These are phyloP conservation scores for Ormosia emarginata DNA, from an alignment of 306 rosid genomes.

Conservation along the genomic window DNA sequence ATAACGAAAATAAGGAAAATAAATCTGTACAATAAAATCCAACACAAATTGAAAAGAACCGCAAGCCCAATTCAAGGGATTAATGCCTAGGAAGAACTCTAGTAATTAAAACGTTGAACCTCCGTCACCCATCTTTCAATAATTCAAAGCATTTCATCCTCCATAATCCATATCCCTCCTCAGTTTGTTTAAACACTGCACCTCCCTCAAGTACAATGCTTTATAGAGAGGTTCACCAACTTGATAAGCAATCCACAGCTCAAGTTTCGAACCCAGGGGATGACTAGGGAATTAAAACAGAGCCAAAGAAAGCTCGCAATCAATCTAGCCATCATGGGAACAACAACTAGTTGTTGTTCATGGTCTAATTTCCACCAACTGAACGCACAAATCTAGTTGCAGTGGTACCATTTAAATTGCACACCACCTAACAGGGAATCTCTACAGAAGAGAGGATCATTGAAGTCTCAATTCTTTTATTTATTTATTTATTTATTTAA, in stretches of 20 bases:
- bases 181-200: background rate
- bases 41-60: background rate
- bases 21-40: no score
- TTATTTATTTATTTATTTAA: no score
- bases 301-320: no score
- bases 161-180: background rate
- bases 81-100: background rate
- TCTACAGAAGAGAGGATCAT: background rate
- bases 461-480: background rate
- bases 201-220: background rate
- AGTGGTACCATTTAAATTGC: no score
- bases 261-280: no score
- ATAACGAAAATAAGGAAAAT: no score
- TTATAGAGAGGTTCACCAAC: background rate
- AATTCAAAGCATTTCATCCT: background rate
- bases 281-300: no score
- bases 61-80: background rate
- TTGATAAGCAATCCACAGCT: no score
- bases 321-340: no score
- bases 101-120: background rate
- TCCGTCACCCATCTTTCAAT: background rate
- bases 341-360: no score
- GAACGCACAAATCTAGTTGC: no score
- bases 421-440: background rate
- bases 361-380: no score